phyloP scores from a whole-genome alignment of 768 basidiomycete species.

The Mycena alexandri region DNA sequence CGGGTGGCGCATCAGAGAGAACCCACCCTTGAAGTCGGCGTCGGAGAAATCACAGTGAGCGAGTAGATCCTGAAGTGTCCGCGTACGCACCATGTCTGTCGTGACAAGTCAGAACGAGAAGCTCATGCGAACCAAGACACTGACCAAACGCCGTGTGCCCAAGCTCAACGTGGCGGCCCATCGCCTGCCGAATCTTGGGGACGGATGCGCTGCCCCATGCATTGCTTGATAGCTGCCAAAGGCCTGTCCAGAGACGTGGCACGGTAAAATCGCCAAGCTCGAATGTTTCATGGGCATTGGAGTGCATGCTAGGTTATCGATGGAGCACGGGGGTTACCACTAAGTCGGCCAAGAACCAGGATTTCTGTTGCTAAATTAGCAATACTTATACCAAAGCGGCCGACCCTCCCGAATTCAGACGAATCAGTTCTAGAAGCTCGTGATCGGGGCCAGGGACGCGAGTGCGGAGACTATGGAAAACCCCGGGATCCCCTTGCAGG shows the following conservation, averaged over 20 bases:
- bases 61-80: neutral
- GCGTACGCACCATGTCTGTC: constrained; percentile 30
- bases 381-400: constrained; percentile 8
- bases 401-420: constrained; percentile 15
- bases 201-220: constrained; percentile 34
- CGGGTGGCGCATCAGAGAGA: constrained; percentile 2
- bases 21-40: constrained; percentile 23
- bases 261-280: constrained; percentile 34
- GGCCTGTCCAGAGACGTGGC: constrained; percentile 35
- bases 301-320: constrained; percentile 22
- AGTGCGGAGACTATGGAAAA: constrained; percentile 12
- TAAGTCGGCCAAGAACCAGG: neutral
- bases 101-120: neutral
- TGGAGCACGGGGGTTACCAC: constrained; percentile 2
- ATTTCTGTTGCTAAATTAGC: constrained; percentile 11
- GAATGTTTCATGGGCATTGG: constrained; percentile 33
- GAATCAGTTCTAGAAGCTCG: constrained; percentile 9
- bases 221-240: constrained; percentile 39
- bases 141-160: constrained; percentile 59
- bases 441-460: constrained; percentile 23
- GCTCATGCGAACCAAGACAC: neutral
- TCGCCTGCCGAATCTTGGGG: constrained; percentile 36
- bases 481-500: constrained; percentile 33
- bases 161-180: constrained; percentile 37
- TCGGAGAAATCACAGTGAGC: neutral